Evolutionary conservation across 345 rosid species (phyloP), one percentile per base, ranked within the genome.

Genomic region (Salix koriyanagi): DNA sequence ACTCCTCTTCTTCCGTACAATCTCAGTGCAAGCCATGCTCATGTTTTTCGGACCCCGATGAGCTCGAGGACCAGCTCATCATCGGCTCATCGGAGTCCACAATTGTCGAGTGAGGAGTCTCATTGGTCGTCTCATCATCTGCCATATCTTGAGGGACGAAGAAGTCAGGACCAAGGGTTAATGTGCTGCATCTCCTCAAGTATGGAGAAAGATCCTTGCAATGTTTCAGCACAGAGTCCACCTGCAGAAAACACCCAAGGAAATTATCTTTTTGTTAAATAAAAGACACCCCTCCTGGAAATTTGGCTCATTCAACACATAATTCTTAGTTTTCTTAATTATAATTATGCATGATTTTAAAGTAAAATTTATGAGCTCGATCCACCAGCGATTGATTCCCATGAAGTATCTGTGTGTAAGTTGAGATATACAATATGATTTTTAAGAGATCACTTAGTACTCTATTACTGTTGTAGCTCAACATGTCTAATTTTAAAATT

Each of bases 151-250:
- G 96, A 1, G 97, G 99, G 70, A 91, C 88, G 74, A 92, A 79
- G 87, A 87, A 92, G 85, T 94, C 99, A 1, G 97, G 97, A 66
- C 99, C 84, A 23, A 96, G 92, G 37, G 90, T 88, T 62, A 96
- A 84, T 5, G 91, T 77, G 44, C 81, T 90, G 84, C 99, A 93
- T 73, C 54, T 86, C 85, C 83, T 89, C 26, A 95, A 70, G 79
- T 81, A 92, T 79, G 90, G 91, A 3, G 90, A 81, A 6, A 96
- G 83, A 83, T 91, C 92, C 75, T 82, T 87, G 84, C 83, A 88
- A 77, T 93, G 92, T 81, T 90, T 93, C 85, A 95, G 79, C 81
- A 93, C 87, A 80, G 88, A 96, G 50, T 96, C 98, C 90, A 96
- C 99, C 99, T 82, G 42, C 34, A 75, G 10, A 2, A 26, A 41